Conservation (phyloP, 164 flowering plant species). For the Annona squamosa region DNA sequence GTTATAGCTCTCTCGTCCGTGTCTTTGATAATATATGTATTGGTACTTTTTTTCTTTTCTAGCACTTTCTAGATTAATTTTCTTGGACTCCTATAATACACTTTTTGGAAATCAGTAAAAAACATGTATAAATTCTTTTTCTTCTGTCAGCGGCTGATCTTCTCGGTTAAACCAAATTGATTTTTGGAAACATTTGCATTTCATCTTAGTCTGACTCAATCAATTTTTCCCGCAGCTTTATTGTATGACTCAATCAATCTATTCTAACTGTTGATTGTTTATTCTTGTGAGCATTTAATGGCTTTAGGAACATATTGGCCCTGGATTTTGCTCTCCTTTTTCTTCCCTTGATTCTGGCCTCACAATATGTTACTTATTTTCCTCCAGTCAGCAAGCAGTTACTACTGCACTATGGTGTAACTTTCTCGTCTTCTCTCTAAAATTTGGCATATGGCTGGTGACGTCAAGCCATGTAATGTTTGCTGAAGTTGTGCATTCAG, state of each 20-base stretch:
- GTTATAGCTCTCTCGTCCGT: no score
- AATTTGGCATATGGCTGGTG: constrained; percentile 83
- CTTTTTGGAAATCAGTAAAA: no score
- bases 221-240: neutral
- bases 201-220: neutral
- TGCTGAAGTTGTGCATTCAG: constrained; percentile 92
- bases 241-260: neutral
- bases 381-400: constrained; percentile 81
- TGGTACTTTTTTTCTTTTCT: no score
- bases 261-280: neutral
- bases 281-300: neutral
- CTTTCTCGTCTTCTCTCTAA: constrained; percentile 91
- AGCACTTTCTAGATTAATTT: no score
- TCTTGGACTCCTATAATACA: no score
- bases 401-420: constrained; percentile 94
- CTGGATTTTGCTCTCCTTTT: no score
- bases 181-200: neutral
- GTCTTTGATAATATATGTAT: no score
- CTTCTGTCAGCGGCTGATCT: no score
- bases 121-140: no score
- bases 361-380: neutral
- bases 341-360: neutral
- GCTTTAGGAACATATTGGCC: no score
- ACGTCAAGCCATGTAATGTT: constrained; percentile 95
- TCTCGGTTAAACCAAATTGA: no score